Conservation (phyloP, 768 basidiomycete genomes). For the Melanogaster broomeanus region DNA sequence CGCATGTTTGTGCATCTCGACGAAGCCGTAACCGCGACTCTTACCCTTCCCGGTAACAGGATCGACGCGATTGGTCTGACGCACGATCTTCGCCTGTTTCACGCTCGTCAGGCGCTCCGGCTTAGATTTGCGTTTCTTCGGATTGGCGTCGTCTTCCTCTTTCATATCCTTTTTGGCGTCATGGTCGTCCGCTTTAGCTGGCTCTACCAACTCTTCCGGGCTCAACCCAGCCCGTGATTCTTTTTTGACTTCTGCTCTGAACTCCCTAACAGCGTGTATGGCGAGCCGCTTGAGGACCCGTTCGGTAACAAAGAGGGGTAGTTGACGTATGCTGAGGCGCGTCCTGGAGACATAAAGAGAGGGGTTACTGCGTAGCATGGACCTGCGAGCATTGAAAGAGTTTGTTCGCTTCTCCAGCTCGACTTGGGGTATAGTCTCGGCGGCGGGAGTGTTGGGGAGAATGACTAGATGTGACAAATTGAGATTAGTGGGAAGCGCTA, state of each 20-base stretch:
- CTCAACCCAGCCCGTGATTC: slow-evolving; percentile 61
- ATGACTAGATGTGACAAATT: slow-evolving; percentile 60
- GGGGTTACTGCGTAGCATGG: slow-evolving; percentile 87
- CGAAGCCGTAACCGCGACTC: slow-evolving; percentile 93
- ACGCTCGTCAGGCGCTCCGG: slow-evolving; percentile 50
- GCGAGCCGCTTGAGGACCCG: slow-evolving; percentile 87
- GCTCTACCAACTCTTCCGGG: slow-evolving; percentile 68
- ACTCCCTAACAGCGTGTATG: slow-evolving; percentile 74
- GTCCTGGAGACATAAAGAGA: slow-evolving; percentile 93
- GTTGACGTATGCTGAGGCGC: slow-evolving; percentile 89
- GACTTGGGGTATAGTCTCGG: slow-evolving; percentile 62
- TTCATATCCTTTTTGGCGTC: slow-evolving; percentile 32
- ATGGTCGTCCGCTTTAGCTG: slow-evolving; percentile 28
- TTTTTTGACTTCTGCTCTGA: slow-evolving; percentile 74
- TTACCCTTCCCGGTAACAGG: slow-evolving; percentile 82
- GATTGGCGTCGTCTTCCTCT: slow-evolving; percentile 19
- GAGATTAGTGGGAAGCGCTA: neutral
- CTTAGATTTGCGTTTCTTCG: slow-evolving; percentile 24
- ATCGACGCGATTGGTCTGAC: slow-evolving; percentile 88
- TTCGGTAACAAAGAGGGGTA: slow-evolving; percentile 90
- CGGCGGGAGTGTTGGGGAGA: slow-evolving; percentile 82
- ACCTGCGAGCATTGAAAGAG: slow-evolving; percentile 83
- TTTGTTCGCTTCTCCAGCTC: slow-evolving; percentile 86
- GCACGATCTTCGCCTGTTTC: slow-evolving; percentile 90
- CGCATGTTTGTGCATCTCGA: slow-evolving; percentile 85